These are phyloP conservation scores for Venturia asperata DNA, from an alignment of 2,329 filamentous ascomycete species.

Conservation along the genomic window DNA sequence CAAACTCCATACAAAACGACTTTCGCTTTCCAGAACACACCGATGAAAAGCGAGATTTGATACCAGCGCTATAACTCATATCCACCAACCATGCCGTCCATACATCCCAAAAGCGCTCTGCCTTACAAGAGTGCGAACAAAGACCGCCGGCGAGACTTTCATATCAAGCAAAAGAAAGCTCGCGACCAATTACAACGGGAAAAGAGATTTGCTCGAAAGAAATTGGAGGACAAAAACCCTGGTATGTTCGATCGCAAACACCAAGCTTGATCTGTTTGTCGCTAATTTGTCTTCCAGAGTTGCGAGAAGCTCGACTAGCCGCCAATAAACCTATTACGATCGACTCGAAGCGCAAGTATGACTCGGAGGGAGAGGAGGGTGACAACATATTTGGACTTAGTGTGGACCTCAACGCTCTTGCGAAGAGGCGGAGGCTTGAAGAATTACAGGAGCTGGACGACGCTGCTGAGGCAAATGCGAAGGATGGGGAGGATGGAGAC, in stretches of 20 bases:
- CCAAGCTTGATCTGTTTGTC: no score
- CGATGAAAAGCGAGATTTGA: background rate
- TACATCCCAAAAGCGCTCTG: slow-evolving; percentile 39
- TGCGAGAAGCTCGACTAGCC: slow-evolving; percentile 65
- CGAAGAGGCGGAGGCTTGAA: slow-evolving; percentile 39
- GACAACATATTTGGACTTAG: slow-evolving; percentile 39
- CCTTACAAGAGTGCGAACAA: slow-evolving; percentile 65
- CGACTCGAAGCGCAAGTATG: slow-evolving; percentile 85
- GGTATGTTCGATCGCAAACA: no score
- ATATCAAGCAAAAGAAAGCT: slow-evolving; percentile 71
- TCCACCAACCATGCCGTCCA: slow-evolving; percentile 37
- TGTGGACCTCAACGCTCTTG: slow-evolving; percentile 39
- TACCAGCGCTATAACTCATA: slow-evolving; percentile 36
- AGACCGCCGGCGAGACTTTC: slow-evolving; percentile 66
- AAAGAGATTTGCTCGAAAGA: slow-evolving; percentile 63
- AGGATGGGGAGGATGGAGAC: slow-evolving; percentile 23
- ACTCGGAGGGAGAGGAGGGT: slow-evolving; percentile 52
- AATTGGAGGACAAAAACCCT: slow-evolving; percentile 37
- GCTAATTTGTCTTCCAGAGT: slow-evolving; percentile 50
- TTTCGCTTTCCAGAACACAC: background rate
- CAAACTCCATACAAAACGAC: background rate
- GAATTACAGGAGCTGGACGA: slow-evolving; percentile 23
- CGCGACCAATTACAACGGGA: slow-evolving; percentile 69
- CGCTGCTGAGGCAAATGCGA: slow-evolving; percentile 29
- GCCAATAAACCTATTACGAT: slow-evolving; percentile 75